Conservation (phyloP, 129 eudicot genomes). For the Logfia minima region DNA sequence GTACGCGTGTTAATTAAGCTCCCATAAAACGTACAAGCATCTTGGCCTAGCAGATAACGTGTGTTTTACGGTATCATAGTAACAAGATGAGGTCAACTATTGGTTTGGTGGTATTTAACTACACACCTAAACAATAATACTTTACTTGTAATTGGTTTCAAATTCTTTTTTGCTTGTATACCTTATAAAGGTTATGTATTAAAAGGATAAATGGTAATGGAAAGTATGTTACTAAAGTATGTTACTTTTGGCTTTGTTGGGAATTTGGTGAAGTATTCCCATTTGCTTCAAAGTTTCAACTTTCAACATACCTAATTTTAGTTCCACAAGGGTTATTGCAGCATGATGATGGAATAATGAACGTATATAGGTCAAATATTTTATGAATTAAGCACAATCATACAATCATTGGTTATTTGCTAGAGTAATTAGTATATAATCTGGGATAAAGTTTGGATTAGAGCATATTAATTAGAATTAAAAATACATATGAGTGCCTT, state of each 20-base stretch:
- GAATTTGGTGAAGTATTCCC: slow-evolving; percentile 20
- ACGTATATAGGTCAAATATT: background rate
- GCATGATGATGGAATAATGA: background rate
- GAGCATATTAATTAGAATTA: background rate
- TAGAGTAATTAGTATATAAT: too few relatives aligned
- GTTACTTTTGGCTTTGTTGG: slow-evolving; percentile 21
- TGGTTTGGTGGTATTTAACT: background rate
- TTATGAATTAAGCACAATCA: too few relatives aligned
- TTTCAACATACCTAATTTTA: slow-evolving; percentile 14
- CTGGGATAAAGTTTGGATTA: too few relatives aligned
- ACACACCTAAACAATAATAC: background rate
- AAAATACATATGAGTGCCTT: too few relatives aligned
- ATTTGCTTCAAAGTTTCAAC: background rate
- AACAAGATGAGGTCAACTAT: background rate
- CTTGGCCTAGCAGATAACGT: too few relatives aligned
- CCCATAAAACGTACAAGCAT: too few relatives aligned
- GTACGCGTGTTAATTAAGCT: too few relatives aligned
- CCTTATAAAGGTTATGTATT: background rate
- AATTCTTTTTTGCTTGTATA: too few relatives aligned
- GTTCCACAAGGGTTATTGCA: slow-evolving; percentile 16
- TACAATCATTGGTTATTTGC: slow-evolving; percentile 9
- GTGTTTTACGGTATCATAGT: too few relatives aligned
- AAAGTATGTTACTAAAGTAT: background rate
- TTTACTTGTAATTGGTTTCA: background rate
- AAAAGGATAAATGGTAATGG: background rate